Evolutionary conservation across 805 yeast genomes (phyloP), one percentile per base, ranked within the genome.

Genomic region (Brettanomyces custersianus): DNA sequence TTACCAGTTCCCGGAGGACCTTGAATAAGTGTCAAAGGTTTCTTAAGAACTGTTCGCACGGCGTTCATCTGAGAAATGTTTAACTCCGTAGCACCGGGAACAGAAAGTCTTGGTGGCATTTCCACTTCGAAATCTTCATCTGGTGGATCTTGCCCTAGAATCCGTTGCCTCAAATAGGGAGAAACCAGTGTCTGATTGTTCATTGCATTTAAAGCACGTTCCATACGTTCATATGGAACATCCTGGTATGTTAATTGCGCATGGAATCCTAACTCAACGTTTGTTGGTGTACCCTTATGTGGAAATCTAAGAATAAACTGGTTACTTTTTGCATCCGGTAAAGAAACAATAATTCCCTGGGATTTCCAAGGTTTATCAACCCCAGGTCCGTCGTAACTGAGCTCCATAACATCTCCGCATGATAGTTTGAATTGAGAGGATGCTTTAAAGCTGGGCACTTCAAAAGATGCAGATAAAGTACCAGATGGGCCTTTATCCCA

Each of bases 1-100:
- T 88, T 88, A 54, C 96, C 96, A 0, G 96, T 88, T 44, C 95
- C 95, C 4, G 96, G 96, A 8, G 96, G 96, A 13, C 96, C 96
- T 56, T 88, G 96, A 42, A 86, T 85, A 45, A 86, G 66, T 5
- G 92, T 73, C 30, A 87, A 63, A 2, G 94, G 95, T 44, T 75
- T 66, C 47, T 70, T 71, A 39, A 86, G 56, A 0, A 80, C 94
- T 9, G 68, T 58, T 35, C 69, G 65, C 19, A 88, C 86, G 0
- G 96, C 96, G 48, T 71, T 73, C 3, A 71, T 70, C 56, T 88
- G 96, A 2, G 95, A 84, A 6, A 63, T 66, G 54, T 88, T 88
- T 44, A 88, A 65, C 36, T 72, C 73, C 0, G 85, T 72, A 41
- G 81, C 65, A n/a, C 74, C 72, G 0, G 81, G 78, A 31, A 78